Conservation (phyloP, 345 rosid species). For the Arabis hirsuta region DNA sequence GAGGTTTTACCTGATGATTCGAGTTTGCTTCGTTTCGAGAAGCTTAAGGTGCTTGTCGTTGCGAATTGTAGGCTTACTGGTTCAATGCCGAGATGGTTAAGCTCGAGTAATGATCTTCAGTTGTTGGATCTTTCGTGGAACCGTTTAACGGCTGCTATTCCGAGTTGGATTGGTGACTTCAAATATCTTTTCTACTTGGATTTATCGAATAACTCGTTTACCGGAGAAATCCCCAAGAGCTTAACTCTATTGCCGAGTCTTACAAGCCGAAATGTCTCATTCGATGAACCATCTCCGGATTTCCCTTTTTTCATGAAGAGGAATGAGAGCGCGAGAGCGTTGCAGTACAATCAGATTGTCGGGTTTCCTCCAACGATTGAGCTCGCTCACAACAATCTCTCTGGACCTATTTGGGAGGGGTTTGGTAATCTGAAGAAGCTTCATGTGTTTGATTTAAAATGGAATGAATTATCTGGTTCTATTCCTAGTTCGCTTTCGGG, state of each 20-base stretch:
- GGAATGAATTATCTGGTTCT: conserved; percentile 49
- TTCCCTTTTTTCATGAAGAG: conserved; percentile 64
- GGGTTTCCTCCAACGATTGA: conserved; percentile 58
- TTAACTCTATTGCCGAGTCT: conserved; percentile 56
- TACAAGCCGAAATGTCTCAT: conserved; percentile 46
- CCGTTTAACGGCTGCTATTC: conserved; percentile 54
- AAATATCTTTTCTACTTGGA: conserved; percentile 65
- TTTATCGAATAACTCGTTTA: conserved; percentile 63
- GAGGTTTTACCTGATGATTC: conserved; percentile 62
- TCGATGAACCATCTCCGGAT: conserved; percentile 61
- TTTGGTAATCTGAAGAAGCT: conserved; percentile 61
- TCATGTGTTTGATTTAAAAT: conserved; percentile 53
- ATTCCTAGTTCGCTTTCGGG: conserved; percentile 53
- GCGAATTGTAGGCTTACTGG: conserved; percentile 70
- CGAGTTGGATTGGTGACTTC: conserved; percentile 59
- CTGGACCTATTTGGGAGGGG: conserved; percentile 59
- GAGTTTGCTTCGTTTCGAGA: conserved; percentile 52
- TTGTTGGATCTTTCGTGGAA: conserved; percentile 89
- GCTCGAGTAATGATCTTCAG: conserved; percentile 57
- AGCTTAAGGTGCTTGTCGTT: conserved; percentile 64
- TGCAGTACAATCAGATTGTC: conserved; percentile 67
- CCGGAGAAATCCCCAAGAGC: conserved; percentile 62
- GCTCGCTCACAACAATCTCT: conserved; percentile 47
- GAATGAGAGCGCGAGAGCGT: conserved; percentile 52
- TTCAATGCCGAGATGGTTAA: conserved; percentile 69